Conservation (phyloP, 2,329 filamentous ascomycete species). For the Sporothrix brunneoviolacea region DNA sequence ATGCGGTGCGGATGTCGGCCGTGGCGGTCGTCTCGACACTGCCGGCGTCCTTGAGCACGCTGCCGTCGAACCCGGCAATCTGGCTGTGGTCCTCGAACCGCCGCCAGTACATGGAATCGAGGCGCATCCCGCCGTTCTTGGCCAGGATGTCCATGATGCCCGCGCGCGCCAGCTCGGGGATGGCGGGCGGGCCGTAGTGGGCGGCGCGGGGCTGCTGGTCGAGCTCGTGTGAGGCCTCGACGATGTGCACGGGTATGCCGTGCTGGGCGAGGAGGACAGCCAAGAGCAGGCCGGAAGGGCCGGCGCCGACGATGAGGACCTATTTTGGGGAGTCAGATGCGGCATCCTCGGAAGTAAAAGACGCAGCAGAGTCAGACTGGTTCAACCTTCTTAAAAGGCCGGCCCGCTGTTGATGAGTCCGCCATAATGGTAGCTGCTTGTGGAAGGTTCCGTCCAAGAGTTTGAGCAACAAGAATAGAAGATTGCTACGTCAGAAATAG, state of each 20-base stretch:
- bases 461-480: background rate
- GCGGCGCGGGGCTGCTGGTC: slow-evolving; percentile 56
- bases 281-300: slow-evolving; percentile 43
- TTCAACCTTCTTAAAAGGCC: slow-evolving; percentile 20
- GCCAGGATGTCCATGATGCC: slow-evolving; percentile 46
- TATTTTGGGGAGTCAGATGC: slow-evolving; percentile 16
- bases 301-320: slow-evolving; percentile 43
- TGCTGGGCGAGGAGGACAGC: slow-evolving; percentile 46
- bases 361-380: too few species aligned
- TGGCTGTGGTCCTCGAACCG: slow-evolving; percentile 27
- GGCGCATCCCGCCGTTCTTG: slow-evolving; percentile 32
- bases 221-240: slow-evolving; percentile 48
- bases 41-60: slow-evolving; percentile 29
- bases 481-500: background rate
- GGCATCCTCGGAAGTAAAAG: too few species aligned
- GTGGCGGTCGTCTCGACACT: slow-evolving; percentile 18
- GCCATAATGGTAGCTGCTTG: too few species aligned
- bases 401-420: background rate
- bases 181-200: slow-evolving; percentile 53
- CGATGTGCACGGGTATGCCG: slow-evolving; percentile 44
- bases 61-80: slow-evolving; percentile 32
- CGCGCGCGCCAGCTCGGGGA: slow-evolving; percentile 51
- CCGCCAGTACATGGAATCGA: slow-evolving; percentile 36
- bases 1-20: slow-evolving; percentile 34
- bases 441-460: too few species aligned